These are phyloP conservation scores for Beauveria rudraprayagi DNA, from an alignment of 2,329 filamentous ascomycete genomes.

Conservation along the genomic window DNA sequence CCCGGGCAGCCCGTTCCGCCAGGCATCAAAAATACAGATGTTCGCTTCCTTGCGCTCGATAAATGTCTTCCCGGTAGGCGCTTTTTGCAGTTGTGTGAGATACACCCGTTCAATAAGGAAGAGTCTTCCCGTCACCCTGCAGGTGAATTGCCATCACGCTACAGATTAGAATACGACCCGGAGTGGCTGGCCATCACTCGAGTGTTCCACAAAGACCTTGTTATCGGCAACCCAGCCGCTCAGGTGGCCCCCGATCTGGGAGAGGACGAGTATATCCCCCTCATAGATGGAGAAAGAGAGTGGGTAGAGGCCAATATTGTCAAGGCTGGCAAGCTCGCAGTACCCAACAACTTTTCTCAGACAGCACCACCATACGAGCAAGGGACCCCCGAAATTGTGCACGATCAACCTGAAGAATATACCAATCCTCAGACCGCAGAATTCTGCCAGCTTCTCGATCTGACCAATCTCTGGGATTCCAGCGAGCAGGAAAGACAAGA, in stretches of 20 bases:
- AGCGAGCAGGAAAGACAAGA: constrained; percentile 60
- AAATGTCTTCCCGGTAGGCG: constrained; percentile 76
- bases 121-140: constrained; percentile 16
- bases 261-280: constrained; percentile 56
- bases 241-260: constrained; percentile 53
- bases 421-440: constrained; percentile 77
- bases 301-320: constrained; percentile 80
- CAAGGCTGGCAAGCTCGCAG: constrained; percentile 47
- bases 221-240: constrained; percentile 51
- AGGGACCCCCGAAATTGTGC: constrained; percentile 46
- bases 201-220: constrained; percentile 60
- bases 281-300: constrained; percentile 60
- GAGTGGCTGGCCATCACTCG: constrained; percentile 95
- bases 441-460: constrained; percentile 71
- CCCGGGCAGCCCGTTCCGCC: constrained; percentile 58
- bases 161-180: constrained; percentile 69
- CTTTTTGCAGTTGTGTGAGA: constrained; percentile 71
- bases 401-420: constrained; percentile 67
- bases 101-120: constrained; percentile 40
- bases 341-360: constrained; percentile 70
- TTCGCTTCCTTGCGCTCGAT: constrained; percentile 81
- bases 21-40: constrained; percentile 68
- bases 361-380: constrained; percentile 67
- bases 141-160: constrained; percentile 29
- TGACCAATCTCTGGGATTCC: constrained; percentile 68